Percentiles rank a stretch among this genome's conserved stretches.
Evolutionary conservation across 2,329 filamentous ascomycete genomes (phyloP).

Genomic region (Trichophyton equinum): DNA sequence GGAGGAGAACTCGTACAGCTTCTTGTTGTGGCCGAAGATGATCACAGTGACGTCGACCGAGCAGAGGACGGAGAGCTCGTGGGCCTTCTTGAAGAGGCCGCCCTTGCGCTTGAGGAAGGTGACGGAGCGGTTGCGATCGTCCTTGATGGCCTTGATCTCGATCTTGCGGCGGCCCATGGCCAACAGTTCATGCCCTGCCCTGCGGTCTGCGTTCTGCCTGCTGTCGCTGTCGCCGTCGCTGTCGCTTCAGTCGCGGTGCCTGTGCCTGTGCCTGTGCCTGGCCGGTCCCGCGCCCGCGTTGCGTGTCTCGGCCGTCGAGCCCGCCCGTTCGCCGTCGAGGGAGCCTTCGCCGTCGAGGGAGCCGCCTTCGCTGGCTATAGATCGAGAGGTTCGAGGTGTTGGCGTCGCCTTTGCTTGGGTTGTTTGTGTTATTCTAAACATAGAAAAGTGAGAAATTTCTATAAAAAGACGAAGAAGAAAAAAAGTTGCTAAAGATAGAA

Average conservation of each 20-base stretch:
- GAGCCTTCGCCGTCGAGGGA: no score
- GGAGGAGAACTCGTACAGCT: slow-evolving; percentile 95
- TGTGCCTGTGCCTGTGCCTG: no score
- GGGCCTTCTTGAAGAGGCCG: slow-evolving; percentile 97
- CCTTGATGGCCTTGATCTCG: slow-evolving; percentile 98
- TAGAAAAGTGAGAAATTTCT: background rate
- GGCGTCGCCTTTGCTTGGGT: no score
- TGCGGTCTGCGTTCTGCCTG: background rate
- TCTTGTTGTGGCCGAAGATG: slow-evolving; percentile 98
- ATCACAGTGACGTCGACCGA: slow-evolving; percentile 98
- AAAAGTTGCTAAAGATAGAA: background rate
- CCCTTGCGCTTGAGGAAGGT: slow-evolving; percentile 98
- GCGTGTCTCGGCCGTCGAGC: no score
- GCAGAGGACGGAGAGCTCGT: slow-evolving; percentile 94
- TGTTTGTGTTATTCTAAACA: background rate
- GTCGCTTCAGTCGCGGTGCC: no score
- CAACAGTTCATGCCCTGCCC: background rate
- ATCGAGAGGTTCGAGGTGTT: no score
- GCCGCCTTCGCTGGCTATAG: no score
- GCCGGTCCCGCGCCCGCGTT: no score
- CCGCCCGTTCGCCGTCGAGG: no score
- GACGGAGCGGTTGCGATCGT: slow-evolving; percentile 92
- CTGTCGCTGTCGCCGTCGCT: background rate
- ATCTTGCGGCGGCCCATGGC: slow-evolving; percentile 92
- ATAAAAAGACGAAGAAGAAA: background rate